Evolutionary conservation across 805 yeast genomes (phyloP), one percentile per base, ranked within the genome.

Genomic region (Yarrowia yakushimensis): DNA sequence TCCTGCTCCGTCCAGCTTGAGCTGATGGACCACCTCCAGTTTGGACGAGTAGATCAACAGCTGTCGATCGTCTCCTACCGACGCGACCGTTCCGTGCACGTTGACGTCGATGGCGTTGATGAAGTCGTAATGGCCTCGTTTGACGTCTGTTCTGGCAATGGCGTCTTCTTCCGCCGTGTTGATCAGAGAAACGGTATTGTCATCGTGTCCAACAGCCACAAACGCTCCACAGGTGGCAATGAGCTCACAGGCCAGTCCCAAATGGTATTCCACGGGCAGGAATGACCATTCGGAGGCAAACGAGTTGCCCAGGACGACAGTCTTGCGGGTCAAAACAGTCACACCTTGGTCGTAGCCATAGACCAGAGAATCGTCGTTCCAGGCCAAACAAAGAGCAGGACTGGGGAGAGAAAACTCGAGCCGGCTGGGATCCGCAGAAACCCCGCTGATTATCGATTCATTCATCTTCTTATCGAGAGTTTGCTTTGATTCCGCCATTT

Each of bases 41-140:
- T 15, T 33, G 30, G 43, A n/a, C 7, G 17, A 7, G 27, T 31
- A 74, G 1, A 75, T 52, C 10, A 69, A 31, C 10, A 75, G 65
- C 10, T 63, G 65, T 22, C 69, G 59, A 54, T 74, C 77, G 63
- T 74, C 77, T 18, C 73, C 72, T 23, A 69, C 66, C 3, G 73
- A 66, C 0, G 70, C 76, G 22, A 74, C 68, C 4, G 63, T 23
- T 0, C 77, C 77, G 7, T 64, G 65, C 1, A 69, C 59, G 0
- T 73, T 66, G 8, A 75, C 69, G 48, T 75, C 78, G 17, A 75
- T 36, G 8, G 66, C 63, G 59, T 71, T 75, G 17, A 75, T 67
- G 20, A 69, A 72, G 17, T 67, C 67, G 9, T 46, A 39, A 57
- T 72, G 76, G 9, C 69, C 67, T 22, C 34, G 41, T 17, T 36